Percentiles rank a stretch among this genome's conserved stretches.
phyloP scores from a whole-genome alignment of 352 stramenopile species.

The Pythium folliculosum region DNA sequence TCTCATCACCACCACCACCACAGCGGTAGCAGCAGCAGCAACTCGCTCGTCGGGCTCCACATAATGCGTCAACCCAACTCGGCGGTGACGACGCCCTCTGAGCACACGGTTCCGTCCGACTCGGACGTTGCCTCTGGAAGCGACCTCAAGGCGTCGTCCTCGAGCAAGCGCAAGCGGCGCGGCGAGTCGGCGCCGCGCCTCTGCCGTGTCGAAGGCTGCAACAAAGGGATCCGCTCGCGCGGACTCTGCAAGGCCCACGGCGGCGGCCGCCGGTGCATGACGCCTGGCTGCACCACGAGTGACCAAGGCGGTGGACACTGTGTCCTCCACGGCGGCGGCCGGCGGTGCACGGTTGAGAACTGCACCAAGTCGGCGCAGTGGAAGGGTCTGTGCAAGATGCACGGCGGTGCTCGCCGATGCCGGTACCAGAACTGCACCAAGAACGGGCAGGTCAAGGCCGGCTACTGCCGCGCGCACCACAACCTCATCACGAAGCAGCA shows the following conservation, averaged over 20 bases:
- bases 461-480: constrained; percentile 81
- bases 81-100: constrained; percentile 16
- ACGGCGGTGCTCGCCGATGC: constrained; percentile 79
- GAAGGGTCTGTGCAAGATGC: constrained; percentile 82
- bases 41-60: neutral
- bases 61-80: constrained; percentile 14
- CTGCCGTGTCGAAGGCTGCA: constrained; percentile 75
- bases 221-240: constrained; percentile 68
- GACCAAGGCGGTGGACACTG: constrained; percentile 87
- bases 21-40: constrained; percentile 2
- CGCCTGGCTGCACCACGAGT: constrained; percentile 75
- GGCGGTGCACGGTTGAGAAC: constrained; percentile 69
- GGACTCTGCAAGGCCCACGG: constrained; percentile 65
- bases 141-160: constrained; percentile 8
- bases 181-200: constrained; percentile 51
- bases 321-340: constrained; percentile 80
- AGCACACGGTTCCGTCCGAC: constrained; percentile 23
- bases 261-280: constrained; percentile 69
- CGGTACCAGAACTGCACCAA: constrained; percentile 78
- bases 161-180: constrained; percentile 42
- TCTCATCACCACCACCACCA: constrained; percentile 27
- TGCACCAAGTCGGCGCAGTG: constrained; percentile 85
- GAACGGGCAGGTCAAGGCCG: constrained; percentile 80
- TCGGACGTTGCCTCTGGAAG: constrained; percentile 23
- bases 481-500: constrained; percentile 34